These are phyloP conservation scores for Calonectria henricotiae DNA, from an alignment of 2,329 filamentous ascomycete species.

Conservation along the genomic window DNA sequence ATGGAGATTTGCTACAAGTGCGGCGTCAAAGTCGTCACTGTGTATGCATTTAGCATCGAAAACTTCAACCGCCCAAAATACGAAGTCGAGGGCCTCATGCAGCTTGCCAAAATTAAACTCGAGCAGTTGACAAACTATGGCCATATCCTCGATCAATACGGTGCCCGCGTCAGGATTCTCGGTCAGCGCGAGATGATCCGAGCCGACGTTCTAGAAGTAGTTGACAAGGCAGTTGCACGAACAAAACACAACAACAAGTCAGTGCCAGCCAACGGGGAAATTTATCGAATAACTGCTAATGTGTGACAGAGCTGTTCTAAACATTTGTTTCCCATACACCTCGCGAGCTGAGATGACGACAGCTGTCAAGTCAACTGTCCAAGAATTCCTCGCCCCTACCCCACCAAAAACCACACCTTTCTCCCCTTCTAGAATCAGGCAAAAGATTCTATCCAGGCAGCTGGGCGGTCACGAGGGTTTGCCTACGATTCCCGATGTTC, in stretches of 20 bases:
- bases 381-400: constrained; percentile 85
- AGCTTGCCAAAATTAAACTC: constrained; percentile 96
- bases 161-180: constrained; percentile 87
- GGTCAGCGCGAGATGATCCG: constrained; percentile 89
- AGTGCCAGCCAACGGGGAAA: constrained; percentile 43
- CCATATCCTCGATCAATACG: constrained; percentile 92
- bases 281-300: constrained; percentile 34
- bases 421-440: constrained; percentile 88
- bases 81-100: constrained; percentile 97
- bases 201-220: constrained; percentile 88
- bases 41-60: constrained; percentile 99
- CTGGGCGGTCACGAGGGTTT: constrained; percentile 66
- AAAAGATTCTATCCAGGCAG: constrained; percentile 84
- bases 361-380: constrained; percentile 88
- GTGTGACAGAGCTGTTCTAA: constrained; percentile 73
- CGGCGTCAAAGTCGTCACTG: constrained; percentile 95
- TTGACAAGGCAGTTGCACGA: constrained; percentile 88
- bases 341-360: constrained; percentile 95
- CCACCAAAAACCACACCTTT: constrained; percentile 80
- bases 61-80: constrained; percentile 98
- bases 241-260: constrained; percentile 90
- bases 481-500: constrained; percentile 67
- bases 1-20: constrained; percentile 99
- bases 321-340: constrained; percentile 98
- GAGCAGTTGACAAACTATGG: constrained; percentile 94